phyloP scores from a whole-genome alignment of 495 filamentous ascomycete genomes.

The Tricharina praecox region DNA sequence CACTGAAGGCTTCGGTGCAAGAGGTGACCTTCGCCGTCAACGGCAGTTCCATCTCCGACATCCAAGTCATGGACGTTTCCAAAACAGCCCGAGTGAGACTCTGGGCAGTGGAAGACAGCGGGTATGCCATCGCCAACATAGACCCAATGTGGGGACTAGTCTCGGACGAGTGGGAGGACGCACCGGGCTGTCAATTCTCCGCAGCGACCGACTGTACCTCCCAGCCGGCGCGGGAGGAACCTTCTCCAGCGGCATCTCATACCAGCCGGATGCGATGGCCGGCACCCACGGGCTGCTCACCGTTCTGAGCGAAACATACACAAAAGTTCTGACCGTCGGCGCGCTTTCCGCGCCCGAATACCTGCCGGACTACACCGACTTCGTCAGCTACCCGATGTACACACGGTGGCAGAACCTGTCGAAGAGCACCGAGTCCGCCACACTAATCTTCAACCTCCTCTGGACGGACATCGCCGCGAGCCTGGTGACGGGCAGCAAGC shows the following conservation, averaged over 20 bases:
- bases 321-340: not conserved
- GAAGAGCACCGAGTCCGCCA: conserved; percentile 5
- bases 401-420: conserved; percentile 27
- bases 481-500: conserved; percentile 28
- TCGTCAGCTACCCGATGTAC: conserved; percentile 25
- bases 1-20: conserved; percentile 31
- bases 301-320: not conserved
- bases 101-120: conserved; percentile 29
- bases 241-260: not conserved
- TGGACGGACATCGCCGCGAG: conserved; percentile 31
- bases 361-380: conserved; percentile 26
- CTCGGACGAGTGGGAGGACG: conserved; percentile 15
- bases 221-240: no score
- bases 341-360: no score
- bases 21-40: conserved; percentile 29
- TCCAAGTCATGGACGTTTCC: no score
- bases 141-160: conserved; percentile 30
- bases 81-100: no score
- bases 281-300: not conserved
- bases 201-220: not conserved
- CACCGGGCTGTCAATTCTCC: not conserved
- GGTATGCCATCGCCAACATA: conserved; percentile 10
- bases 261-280: not conserved
- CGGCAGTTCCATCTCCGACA: conserved; percentile 10
- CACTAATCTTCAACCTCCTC: conserved; percentile 30